These are phyloP conservation scores for Fusarium chaquense DNA, from an alignment of 2,329 filamentous ascomycete genomes.

Conservation along the genomic window DNA sequence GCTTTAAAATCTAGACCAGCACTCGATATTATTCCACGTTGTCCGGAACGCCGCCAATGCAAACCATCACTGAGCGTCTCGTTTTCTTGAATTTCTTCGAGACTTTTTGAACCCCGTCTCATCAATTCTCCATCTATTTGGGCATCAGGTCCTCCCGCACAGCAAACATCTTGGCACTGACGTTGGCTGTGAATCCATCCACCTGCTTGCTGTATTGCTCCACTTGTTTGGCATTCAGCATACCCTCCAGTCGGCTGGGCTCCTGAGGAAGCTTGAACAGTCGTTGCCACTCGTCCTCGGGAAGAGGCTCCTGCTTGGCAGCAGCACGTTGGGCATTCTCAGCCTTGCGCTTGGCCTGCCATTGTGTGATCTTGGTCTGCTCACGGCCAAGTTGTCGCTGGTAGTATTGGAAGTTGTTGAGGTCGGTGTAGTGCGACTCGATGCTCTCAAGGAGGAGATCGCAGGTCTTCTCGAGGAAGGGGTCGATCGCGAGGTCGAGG, in stretches of 20 bases:
- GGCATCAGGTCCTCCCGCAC: conserved; percentile 79
- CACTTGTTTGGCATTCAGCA: conserved; percentile 95
- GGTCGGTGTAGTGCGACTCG: conserved; percentile 96
- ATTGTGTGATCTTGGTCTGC: conserved; percentile 95
- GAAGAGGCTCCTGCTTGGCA: conserved; percentile 88
- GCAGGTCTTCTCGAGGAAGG: conserved; percentile 98
- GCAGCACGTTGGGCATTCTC: conserved; percentile 89
- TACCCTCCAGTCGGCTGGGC: conserved; percentile 90
- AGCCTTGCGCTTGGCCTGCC: conserved; percentile 96
- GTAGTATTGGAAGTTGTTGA: conserved; percentile 99
- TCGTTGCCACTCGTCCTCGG: conserved; percentile 98
- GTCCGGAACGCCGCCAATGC: conserved; percentile 59
- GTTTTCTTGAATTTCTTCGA: conserved; percentile 46
- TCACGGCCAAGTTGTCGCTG: conserved; percentile 93
- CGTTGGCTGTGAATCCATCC: conserved; percentile 91
- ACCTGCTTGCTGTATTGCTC: conserved; percentile 98
- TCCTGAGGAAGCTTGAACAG: conserved; percentile 98
- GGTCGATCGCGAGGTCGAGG: conserved; percentile 93
- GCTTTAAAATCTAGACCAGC: conserved; percentile 53
- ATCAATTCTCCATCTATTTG: conserved; percentile 54
- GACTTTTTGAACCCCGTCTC: conserved; percentile 42
- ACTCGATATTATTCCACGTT: conserved; percentile 55
- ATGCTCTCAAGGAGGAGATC: conserved; percentile 96
- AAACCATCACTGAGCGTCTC: conserved; percentile 53
- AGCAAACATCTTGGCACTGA: conserved; percentile 98